These are phyloP conservation scores for Pezicula carpinea DNA, from an alignment of 2,329 filamentous ascomycete genomes.

Conservation along the genomic window DNA sequence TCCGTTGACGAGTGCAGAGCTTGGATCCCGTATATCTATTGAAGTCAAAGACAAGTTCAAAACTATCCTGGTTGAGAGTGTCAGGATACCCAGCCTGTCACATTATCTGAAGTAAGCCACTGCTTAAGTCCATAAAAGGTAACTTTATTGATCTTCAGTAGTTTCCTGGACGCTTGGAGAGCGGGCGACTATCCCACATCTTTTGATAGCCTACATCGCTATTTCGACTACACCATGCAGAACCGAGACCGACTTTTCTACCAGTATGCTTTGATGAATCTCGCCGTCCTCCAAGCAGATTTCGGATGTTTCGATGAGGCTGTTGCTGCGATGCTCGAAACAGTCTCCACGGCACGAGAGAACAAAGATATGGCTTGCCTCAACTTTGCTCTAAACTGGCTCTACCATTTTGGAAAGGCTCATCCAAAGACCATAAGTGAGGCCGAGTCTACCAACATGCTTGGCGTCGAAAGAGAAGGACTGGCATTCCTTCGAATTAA, in stretches of 20 bases:
- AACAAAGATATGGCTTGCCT: slow-evolving; percentile 89
- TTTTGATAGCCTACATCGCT: slow-evolving; percentile 87
- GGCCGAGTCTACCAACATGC: slow-evolving; percentile 66
- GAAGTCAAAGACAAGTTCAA: slow-evolving; percentile 69
- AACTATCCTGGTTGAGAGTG: slow-evolving; percentile 61
- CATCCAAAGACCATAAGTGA: slow-evolving; percentile 71
- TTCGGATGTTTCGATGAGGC: slow-evolving; percentile 90
- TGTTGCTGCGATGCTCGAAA: slow-evolving; percentile 90
- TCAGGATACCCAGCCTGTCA: slow-evolving; percentile 64
- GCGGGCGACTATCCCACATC: slow-evolving; percentile 85
- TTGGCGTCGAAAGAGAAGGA: slow-evolving; percentile 75
- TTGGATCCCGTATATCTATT: slow-evolving; percentile 72
- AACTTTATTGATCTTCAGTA: slow-evolving; percentile 35
- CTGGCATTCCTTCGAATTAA: slow-evolving; percentile 80
- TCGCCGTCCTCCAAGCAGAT: slow-evolving; percentile 89
- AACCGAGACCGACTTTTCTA: slow-evolving; percentile 80
- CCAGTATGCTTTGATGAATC: slow-evolving; percentile 89
- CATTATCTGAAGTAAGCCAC: slow-evolving; percentile 66
- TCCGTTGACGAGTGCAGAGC: slow-evolving; percentile 43
- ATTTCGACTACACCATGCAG: slow-evolving; percentile 96
- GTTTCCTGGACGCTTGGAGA: slow-evolving; percentile 88
- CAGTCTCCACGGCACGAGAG: slow-evolving; percentile 89
- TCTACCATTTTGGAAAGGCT: slow-evolving; percentile 88
- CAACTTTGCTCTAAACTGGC: slow-evolving; percentile 93
- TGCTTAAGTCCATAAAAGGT: neutral